Percentiles rank a stretch among this genome's conserved stretches.
Evolutionary conservation across 331 rosid genomes (phyloP).

Genomic region (Malus hybrid): DNA sequence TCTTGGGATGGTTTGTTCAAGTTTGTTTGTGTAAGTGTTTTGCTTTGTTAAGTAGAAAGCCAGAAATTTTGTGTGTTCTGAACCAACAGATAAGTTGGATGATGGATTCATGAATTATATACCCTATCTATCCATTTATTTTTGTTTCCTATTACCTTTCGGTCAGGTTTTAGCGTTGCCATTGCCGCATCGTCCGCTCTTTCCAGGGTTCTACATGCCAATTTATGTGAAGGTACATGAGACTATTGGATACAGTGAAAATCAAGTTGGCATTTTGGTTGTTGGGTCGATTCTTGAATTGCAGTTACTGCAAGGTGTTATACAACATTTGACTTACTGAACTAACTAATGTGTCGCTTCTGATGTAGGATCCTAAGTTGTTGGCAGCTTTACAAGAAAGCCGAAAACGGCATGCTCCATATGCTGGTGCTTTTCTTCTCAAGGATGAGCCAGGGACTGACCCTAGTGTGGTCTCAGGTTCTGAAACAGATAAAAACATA

Average conservation of each 20-base stretch:
- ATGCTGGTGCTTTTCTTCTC: conserved; percentile 95
- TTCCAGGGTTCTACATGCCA: conserved; percentile 99
- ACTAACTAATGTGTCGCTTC: conserved; percentile 10
- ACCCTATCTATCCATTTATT: not conserved
- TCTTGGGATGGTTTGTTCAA: not conserved
- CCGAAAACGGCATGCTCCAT: conserved; percentile 90
- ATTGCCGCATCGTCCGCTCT: conserved; percentile 89
- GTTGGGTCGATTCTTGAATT: not conserved
- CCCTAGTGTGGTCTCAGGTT: conserved; percentile 63
- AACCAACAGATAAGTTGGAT: not conserved
- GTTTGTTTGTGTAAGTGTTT: not conserved
- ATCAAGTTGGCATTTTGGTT: conserved; percentile 3
- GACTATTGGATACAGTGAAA: conserved; percentile 12
- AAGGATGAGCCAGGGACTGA: conserved; percentile 88
- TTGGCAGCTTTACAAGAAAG: conserved; percentile 92
- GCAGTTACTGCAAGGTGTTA: not conserved
- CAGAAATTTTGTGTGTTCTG: not conserved
- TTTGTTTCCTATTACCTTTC: not conserved
- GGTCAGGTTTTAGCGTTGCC: conserved; percentile 95
- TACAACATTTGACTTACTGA: not conserved
- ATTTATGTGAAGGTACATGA: conserved; percentile 76
- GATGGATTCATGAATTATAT: no score
- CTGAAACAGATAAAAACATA: conserved; percentile 65
- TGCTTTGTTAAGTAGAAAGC: not conserved
- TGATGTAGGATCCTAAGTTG: conserved; percentile 75